Evolutionary conservation across 2,329 filamentous ascomycete species (phyloP), one percentile per base, ranked within the genome.

Genomic region (Exophiala alcalophila): DNA sequence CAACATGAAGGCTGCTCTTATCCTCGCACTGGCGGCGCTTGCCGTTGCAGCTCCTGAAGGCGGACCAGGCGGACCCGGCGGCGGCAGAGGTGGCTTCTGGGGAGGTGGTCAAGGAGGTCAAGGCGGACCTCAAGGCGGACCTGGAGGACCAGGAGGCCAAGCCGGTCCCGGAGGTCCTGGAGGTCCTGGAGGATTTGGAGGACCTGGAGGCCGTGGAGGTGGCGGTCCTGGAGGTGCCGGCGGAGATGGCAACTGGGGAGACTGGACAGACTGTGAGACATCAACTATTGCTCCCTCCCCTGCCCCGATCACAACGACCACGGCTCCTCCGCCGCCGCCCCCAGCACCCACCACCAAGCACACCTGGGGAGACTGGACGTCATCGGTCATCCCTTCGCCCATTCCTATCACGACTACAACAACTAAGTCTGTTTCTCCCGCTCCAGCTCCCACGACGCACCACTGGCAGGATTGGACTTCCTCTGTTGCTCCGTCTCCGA

Each of bases 1-100:
- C 49, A 56, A 24, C 20, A 56, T 56, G 54, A 48, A 48, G 36
- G 40, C 52, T 15, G 29, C 49, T 26, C 21, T 55, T 31, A 24
- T 53, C 26, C 43, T 53, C 10, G 52, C 49, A 24, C 40, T 54
- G 21, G 52, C 48, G 4, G 28, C 52, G 12, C 18, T 57, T 25
- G 50, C 42, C 26, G 46, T 49, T 41, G 54, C 54, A 18, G 37
- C 47, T 24, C 52, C 54, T 31, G 47, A 40, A 15, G 44, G 40
- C 11, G 45, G 40, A 32, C 16, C 16, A 19, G 30, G 40, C 14
- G 40, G 37, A 2, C 21, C 15, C 32, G 11, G 24, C 11, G 44
- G 47, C 15, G 44, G 42, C 15, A 32, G 20, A 15, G 40, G 40
- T 10, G 44, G 44, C 20, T 18, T 25, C n/a, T n/a, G n/a, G n/a